A percentile compares a stretch with the other conserved stretches of the same genome.
These are phyloP conservation scores for Eucalyptus albens DNA, from an alignment of 345 rosid species.

Conservation along the genomic window DNA sequence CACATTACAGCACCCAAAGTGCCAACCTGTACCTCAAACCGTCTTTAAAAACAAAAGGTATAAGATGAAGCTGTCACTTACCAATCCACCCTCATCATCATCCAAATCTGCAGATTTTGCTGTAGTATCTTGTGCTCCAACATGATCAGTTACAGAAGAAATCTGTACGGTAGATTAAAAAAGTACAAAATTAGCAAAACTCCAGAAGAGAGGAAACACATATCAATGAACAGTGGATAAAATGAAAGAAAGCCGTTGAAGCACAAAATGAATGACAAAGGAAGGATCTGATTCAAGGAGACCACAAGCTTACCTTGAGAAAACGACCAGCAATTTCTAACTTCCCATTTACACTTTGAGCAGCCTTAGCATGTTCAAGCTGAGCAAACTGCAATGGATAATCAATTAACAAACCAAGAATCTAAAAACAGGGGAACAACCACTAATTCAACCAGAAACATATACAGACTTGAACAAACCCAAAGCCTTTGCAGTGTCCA, in stretches of 20 bases:
- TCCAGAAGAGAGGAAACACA: background rate
- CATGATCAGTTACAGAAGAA: slow-evolving; percentile 87
- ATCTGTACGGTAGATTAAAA: slow-evolving; percentile 24
- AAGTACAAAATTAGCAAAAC: background rate
- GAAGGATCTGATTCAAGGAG: background rate
- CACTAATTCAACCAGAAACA: background rate
- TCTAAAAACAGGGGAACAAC: background rate
- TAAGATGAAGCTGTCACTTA: slow-evolving; percentile 11
- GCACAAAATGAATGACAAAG: background rate
- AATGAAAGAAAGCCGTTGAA: background rate
- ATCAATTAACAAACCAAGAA: background rate
- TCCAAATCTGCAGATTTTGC: slow-evolving; percentile 89
- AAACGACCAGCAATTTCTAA: slow-evolving; percentile 87
- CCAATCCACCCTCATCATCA: slow-evolving; percentile 97
- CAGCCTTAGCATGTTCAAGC: slow-evolving; percentile 85
- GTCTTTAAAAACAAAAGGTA: background rate
- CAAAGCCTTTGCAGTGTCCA: slow-evolving; percentile 95
- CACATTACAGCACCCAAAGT: background rate
- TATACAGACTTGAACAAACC: slow-evolving; percentile 80
- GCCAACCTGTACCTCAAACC: background rate
- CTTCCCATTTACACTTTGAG: slow-evolving; percentile 84
- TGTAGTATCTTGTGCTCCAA: slow-evolving; percentile 52
- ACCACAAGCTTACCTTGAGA: slow-evolving; percentile 46
- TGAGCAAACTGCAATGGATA: slow-evolving; percentile 57
- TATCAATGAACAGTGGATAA: background rate